Evolutionary conservation across 768 basidiomycete species (phyloP), one percentile per base, ranked within the genome.

Genomic region (Boletus sensibilis): DNA sequence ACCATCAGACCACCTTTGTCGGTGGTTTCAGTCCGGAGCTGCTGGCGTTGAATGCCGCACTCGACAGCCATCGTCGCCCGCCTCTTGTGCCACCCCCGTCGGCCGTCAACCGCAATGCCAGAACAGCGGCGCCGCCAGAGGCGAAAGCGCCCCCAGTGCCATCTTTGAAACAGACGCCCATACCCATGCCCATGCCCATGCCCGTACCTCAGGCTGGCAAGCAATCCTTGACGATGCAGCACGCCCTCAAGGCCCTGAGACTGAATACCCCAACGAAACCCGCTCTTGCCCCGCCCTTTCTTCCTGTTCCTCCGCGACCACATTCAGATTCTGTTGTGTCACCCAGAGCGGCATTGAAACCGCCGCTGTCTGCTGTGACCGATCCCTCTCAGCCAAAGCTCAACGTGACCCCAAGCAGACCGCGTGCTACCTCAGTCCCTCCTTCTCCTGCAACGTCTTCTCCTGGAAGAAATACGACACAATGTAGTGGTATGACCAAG

Each of bases 401-500:
- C 43, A 21, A 46, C 20, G 58, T 56, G 9, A 62, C 59, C 5
- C 63, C 61, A 25, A 31, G 9, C 43, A 70, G 60, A 57, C 62
- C 64, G n/a, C 68, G 68, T 53, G 13, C 55, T 34, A 44, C 13
- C 41, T 64, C 68, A 50, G 55, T 46, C 47, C 58, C 66, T 11
- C 57, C 53, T 34, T 56, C 65, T 45, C 60, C 62, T 16, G 39
- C 54, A 44, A 52, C 61, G 21, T 63, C 67, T 39, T 59, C 65
- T 52, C 34, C 61, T 16, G 58, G 56, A 35, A 66, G 31, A 29
- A 52, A 50, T 39, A 64, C 56, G 6, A 29, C 44, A n/a, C 88
- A 83, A 63, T 92, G 90, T 64, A 76, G 76, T 56, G 87, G 82
- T 5, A 72, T 78, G 37, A 92, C 88, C n/a, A 84, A 83, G 65